Evolutionary conservation across 495 filamentous ascomycete species (phyloP), one percentile per base, ranked within the genome.

Genomic region (Penicillium nucicola): DNA sequence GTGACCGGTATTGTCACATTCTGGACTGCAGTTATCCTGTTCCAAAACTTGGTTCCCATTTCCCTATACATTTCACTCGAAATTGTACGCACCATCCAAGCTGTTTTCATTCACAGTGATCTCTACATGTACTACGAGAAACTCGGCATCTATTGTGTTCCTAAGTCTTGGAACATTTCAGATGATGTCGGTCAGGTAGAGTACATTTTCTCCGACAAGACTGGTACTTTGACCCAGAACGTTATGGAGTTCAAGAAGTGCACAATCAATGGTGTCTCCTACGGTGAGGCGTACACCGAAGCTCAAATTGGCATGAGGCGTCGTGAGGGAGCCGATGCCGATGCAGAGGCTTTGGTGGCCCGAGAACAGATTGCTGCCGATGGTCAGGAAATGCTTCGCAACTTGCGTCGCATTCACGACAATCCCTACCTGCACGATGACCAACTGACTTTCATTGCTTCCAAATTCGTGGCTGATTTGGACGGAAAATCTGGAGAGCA

Each of bases 241-340:
- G 90, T 97, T 42, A 99, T 99, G 95, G 95, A 99, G 70, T 99
- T 97, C 82, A 97, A 97, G 68, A 99, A 99, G 63, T 87, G 84
- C 50, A 95, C 89, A 14, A 84, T 99, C 65, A 97, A 97, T 62
- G 93, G 95, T 9, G 78, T 90, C 45, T 82, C 92, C 8, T 99
- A 99, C 60, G 95, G 95, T 37, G 95, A 97, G 70, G 95, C 95
- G 0, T 97, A 95, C 62, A 97, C 95, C 0, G 95, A 99, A 68
- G 95, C 95, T 0, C 87, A 95, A 66, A 85, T 92, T 41, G 95
- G 95, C 35, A 92, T 97, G 87, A 88, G 93, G 66, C 88, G 90
- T 67, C 83, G 93, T 31, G 77, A 90, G 68, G 95, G 95, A 38
- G 79, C 92, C 35, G 81, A 97, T 68, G 85, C 88, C 12, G 95